These are phyloP conservation scores for Leptodermis oblonga DNA, from an alignment of 257 asterid species.

Conservation along the genomic window DNA sequence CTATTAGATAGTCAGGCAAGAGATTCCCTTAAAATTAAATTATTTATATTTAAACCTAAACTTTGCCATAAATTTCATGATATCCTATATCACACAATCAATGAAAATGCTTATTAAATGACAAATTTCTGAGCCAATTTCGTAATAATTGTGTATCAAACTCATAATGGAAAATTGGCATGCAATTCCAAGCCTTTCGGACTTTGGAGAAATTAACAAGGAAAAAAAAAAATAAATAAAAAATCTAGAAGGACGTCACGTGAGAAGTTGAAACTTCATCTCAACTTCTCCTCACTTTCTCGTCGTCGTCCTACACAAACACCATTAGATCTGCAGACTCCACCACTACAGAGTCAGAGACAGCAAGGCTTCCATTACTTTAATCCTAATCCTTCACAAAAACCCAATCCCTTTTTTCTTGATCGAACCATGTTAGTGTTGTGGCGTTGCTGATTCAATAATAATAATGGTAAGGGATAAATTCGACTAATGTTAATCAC, in stretches of 20 bases:
- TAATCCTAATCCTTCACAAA: not conserved
- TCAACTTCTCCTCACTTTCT: not conserved
- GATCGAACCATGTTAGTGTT: not conserved
- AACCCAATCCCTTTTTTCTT: not conserved
- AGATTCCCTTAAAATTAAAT: no score
- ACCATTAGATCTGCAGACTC: conserved; percentile 7
- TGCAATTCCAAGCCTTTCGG: not conserved
- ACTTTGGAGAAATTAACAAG: no score
- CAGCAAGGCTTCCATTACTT: not conserved
- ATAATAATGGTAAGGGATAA: not conserved
- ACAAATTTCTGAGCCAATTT: no score
- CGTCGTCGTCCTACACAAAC: not conserved
- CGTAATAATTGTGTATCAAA: no score
- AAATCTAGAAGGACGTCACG: not conserved
- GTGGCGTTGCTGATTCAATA: not conserved
- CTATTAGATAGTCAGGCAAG: no score
- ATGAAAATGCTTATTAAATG: no score
- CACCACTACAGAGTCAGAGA: not conserved
- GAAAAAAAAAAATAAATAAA: not conserved
- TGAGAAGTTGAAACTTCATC: not conserved
- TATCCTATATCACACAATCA: no score
- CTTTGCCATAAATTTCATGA: no score
- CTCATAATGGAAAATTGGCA: not conserved
- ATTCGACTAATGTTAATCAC: not conserved
- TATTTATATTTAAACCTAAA: no score